phyloP scores from a whole-genome alignment of 768 basidiomycete species.

The Coprinopsis cinerea region DNA sequence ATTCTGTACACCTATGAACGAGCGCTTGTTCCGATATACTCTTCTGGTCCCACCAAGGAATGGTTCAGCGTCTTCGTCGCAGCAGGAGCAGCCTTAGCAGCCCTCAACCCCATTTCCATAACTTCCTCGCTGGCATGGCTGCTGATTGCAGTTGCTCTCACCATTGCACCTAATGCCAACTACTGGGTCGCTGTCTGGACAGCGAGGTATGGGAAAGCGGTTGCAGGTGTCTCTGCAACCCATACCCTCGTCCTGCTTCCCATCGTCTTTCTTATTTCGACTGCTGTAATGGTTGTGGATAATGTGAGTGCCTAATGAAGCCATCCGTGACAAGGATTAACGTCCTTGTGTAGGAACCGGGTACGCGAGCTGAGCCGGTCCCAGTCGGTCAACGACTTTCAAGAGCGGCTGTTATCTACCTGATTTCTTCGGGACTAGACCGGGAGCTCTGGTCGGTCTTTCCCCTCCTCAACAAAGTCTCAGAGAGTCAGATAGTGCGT shows the following conservation, averaged over 20 bases:
- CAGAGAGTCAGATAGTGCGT: conserved; percentile 35
- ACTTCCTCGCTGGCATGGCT: conserved; percentile 24
- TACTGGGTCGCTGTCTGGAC: conserved; percentile 63
- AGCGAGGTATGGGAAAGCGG: conserved; percentile 43
- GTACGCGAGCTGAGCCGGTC: not conserved
- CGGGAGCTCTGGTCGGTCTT: conserved; percentile 26
- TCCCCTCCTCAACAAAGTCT: conserved; percentile 22
- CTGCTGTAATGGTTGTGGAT: conserved; percentile 32
- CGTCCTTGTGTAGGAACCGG: too few relatives aligned
- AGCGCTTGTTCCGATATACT: conserved; percentile 63
- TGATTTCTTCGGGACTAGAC: conserved; percentile 20
- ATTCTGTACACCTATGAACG: conserved; percentile 57
- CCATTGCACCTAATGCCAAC: conserved; percentile 52
- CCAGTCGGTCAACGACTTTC: conserved; percentile 19
- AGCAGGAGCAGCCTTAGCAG: conserved; percentile 30
- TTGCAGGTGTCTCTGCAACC: conserved; percentile 53
- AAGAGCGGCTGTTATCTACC: conserved; percentile 22
- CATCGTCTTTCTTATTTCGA: conserved; percentile 44
- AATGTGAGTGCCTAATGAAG: not conserved
- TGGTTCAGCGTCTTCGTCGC: conserved; percentile 37
- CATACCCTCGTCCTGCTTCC: conserved; percentile 56
- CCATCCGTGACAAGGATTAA: too few relatives aligned
- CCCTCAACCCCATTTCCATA: conserved; percentile 34
- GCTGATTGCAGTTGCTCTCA: conserved; percentile 35
- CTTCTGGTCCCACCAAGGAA: conserved; percentile 42